These are phyloP conservation scores for Sabuloglossum arenarium DNA, from an alignment of 495 filamentous ascomycete genomes.

Conservation along the genomic window DNA sequence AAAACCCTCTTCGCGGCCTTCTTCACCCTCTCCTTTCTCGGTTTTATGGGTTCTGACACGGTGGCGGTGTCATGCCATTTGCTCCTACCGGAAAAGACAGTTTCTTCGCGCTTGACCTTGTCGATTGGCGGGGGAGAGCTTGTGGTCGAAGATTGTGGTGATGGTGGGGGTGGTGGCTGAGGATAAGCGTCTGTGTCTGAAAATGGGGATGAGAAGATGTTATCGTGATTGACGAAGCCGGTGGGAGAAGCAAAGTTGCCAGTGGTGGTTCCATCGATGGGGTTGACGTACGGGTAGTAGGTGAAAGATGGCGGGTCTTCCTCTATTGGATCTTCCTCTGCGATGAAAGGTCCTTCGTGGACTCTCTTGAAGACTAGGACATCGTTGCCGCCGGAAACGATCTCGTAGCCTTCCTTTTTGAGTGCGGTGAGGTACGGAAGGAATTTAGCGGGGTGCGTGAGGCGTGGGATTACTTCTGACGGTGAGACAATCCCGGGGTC, in stretches of 20 bases:
- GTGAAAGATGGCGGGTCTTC: neutral
- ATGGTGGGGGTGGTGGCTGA: neutral
- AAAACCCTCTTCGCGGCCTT: conserved; percentile 24
- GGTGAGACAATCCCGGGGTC: conserved; percentile 26
- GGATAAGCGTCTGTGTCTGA: neutral
- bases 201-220: conserved; percentile 7
- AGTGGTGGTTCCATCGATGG: conserved; percentile 33
- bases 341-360: conserved; percentile 9
- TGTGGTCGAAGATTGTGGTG: conserved; percentile 9
- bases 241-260: conserved; percentile 34
- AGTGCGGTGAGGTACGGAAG: conserved; percentile 44
- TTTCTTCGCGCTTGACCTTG: conserved; percentile 35
- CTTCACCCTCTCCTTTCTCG: conserved; percentile 11
- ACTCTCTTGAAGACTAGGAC: conserved; percentile 53
- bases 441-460: conserved; percentile 52
- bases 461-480: conserved; percentile 39
- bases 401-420: conserved; percentile 47
- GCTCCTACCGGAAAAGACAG: conserved; percentile 30
- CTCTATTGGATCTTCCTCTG: conserved; percentile 6
- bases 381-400: conserved; percentile 46
- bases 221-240: conserved; percentile 34
- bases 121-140: conserved; percentile 1
- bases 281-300: conserved; percentile 20
- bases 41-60: conserved; percentile 8
- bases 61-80: conserved; percentile 13